phyloP scores from a whole-genome alignment of 1,284 basidiomycete genomes.

The Pseudozyma tsukubaensis region DNA sequence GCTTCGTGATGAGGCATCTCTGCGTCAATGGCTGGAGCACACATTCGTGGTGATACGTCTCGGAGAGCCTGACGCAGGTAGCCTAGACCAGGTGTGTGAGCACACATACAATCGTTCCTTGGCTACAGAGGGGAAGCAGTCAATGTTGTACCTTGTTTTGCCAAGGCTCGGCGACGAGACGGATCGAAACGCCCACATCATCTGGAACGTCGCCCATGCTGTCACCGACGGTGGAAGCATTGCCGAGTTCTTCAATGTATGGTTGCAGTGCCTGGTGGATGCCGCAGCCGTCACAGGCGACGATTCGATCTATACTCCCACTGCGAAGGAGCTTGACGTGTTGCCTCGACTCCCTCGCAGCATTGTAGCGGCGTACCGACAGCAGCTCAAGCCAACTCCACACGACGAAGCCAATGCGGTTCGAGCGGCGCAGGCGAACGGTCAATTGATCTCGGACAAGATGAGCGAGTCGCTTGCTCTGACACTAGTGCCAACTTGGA shows the following conservation, averaged over 20 bases:
- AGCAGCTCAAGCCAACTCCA: constrained; percentile 21
- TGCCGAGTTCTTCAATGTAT: constrained; percentile 23
- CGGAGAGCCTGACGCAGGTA: constrained; percentile 17
- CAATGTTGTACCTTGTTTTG: constrained; percentile 39
- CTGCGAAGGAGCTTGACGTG: constrained; percentile 18
- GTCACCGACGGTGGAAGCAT: constrained; percentile 44
- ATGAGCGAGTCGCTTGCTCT: constrained; percentile 27
- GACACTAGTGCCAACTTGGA: constrained; percentile 3
- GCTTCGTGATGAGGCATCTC: constrained; percentile 23
- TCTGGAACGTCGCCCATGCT: constrained; percentile 47
- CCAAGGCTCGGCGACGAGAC: constrained; percentile 10
- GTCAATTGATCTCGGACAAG: constrained; percentile 25
- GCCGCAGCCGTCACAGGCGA: constrained; percentile 10
- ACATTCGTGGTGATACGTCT: constrained; percentile 31
- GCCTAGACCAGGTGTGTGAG: constrained; percentile 5
- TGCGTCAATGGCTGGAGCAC: constrained; percentile 29
- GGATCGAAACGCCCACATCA: constrained; percentile 14
- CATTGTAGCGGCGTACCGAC: constrained; percentile 19
- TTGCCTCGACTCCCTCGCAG: constrained; percentile 25
- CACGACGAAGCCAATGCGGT: constrained; percentile 5
- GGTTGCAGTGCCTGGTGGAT: constrained; percentile 34
- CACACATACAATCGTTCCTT: constrained; percentile 33
- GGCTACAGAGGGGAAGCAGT: constrained; percentile 33
- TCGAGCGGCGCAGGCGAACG: constrained; percentile 12
- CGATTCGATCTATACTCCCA: constrained; percentile 23